A percentile compares a stretch with the other conserved stretches of the same genome.
Evolutionary conservation across 805 yeast species (phyloP).

Genomic region (Dipodascus albidus): DNA sequence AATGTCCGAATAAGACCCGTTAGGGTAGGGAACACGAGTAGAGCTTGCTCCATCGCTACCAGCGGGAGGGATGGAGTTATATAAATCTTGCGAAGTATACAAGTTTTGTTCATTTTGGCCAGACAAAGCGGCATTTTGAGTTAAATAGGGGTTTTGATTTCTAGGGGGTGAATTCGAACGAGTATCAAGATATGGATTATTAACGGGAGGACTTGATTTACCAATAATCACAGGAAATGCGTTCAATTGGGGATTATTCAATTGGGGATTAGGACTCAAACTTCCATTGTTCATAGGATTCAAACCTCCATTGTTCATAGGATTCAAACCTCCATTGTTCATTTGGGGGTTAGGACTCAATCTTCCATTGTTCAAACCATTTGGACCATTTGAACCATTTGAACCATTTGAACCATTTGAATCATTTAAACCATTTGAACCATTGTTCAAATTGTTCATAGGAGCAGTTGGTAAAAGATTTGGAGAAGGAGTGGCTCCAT

Average conservation of each 20-base stretch:
- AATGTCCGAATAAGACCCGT: not conserved
- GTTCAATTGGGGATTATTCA: not conserved
- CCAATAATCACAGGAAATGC: no score
- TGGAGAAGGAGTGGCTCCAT: not conserved
- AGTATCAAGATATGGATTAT: not conserved
- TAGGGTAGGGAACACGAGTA: not conserved
- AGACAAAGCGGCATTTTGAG: not conserved
- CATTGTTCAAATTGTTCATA: no score
- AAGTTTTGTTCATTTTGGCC: not conserved
- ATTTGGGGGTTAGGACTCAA: not conserved
- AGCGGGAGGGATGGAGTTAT: not conserved
- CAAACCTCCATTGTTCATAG: not conserved
- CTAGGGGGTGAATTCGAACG: not conserved
- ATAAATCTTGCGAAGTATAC: not conserved
- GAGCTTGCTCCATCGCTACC: not conserved
- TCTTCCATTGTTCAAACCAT: no score
- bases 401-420: no score
- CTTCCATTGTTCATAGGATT: not conserved
- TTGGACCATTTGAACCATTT: no score
- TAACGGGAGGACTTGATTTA: not conserved
- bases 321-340: not conserved
- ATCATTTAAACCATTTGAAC: no score
- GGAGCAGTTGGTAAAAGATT: conserved; percentile 1
- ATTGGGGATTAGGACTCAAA: conserved; percentile 3
- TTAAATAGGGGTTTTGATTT: not conserved